Evolutionary conservation across 352 stramenopile genomes (phyloP), one percentile per base, ranked within the genome.

Genomic region (Phytopythium cucurbitacearum): DNA sequence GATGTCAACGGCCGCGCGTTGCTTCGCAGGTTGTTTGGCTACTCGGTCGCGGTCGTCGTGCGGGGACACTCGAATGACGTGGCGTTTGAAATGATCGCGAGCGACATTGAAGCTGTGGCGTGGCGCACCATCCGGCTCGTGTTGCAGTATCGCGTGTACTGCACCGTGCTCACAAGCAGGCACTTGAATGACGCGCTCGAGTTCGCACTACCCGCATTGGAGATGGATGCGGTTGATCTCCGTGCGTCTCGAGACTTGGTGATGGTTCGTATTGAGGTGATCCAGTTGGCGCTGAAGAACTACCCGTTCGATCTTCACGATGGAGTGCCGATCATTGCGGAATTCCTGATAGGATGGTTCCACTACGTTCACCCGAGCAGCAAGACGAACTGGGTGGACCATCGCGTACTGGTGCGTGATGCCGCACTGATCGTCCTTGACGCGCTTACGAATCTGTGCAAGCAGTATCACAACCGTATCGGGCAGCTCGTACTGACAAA

Each of bases 1-100:
- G 84, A 94, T 41, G 60, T 69, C 10, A 94, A 91, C 39, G 81
- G 84, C 15, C 67, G 80, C 34, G 74, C 87, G 7, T 84, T 68
- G 44, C 53, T 92, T 5, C 48, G 58, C 8, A 67, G 87, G 48
- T 59, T 91, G 4, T 81, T 89, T 21, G 53, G 53, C 4, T 94
- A 91, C 47, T 65, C 75, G 0, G 56, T 73, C 11, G 54, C 54
- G 0, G 65, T 91, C 11, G 73, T 91, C 12, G 67, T 74, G 34
- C 68, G 75, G 9, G 64, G 69, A 12, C 59, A 49, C 12, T 51
- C 48, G 1, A 44, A 53, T 4, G 65, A 76, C 3, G 41, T 28
- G 7, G 64, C 53, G 38, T 62, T 76, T 10, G 58, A 74, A 48
- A 67, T 51, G n/a, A 42, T 45, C 1, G 21, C 68, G 12, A 51